Percentiles rank a stretch among this genome's conserved stretches.
Conservation (phyloP, 371 early-diverging fungal species). For the Entomophthora muscae region DNA sequence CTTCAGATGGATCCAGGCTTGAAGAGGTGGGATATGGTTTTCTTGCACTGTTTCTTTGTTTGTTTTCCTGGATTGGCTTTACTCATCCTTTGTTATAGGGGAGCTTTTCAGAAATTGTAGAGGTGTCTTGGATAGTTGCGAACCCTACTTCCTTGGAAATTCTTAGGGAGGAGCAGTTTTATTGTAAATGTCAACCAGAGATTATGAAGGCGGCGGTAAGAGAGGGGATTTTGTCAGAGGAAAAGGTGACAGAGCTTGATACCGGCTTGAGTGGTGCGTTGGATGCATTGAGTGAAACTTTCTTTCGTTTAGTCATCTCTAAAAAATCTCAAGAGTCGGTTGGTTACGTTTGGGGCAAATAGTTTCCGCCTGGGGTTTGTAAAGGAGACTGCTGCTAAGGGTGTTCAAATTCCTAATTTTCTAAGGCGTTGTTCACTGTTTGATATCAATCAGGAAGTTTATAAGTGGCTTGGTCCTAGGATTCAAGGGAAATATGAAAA, state of each 20-base stretch:
- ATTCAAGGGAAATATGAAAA: conserved; percentile 15
- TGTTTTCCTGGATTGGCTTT: neutral
- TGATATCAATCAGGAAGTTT: neutral
- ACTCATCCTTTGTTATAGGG: neutral
- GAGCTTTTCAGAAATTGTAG: neutral
- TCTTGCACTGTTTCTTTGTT: neutral
- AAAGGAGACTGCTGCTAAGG: neutral
- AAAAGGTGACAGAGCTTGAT: neutral
- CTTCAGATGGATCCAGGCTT: neutral
- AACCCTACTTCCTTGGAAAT: neutral
- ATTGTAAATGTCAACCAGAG: neutral
- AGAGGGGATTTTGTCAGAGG: neutral
- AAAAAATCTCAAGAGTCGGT: neutral
- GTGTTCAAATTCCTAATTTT: neutral
- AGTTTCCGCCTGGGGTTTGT: neutral
- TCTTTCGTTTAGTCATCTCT: neutral
- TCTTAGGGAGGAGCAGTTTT: neutral
- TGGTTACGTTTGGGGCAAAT: neutral
- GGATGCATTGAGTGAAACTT: neutral
- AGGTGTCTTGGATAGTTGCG: neutral
- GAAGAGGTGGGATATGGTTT: neutral
- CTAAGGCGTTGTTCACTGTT: neutral
- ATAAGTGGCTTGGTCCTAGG: neutral
- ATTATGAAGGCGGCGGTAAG: neutral
- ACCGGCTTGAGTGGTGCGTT: neutral